Evolutionary conservation across 2,329 filamentous ascomycete genomes (phyloP).

Genomic region (Cladosporium austrohemisphaericum): DNA sequence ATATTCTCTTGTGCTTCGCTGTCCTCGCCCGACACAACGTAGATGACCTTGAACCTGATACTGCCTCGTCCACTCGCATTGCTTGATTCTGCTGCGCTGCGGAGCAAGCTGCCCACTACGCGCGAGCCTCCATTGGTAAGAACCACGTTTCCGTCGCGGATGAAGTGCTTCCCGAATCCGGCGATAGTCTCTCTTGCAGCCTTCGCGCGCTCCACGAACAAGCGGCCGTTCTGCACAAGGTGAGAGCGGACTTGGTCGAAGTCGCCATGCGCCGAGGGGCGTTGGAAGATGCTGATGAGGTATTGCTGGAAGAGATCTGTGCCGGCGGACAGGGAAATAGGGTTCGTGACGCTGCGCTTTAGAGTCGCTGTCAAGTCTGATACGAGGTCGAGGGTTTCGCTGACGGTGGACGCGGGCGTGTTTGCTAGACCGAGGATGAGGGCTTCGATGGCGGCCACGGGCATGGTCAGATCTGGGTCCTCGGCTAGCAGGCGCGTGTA

Average conservation of each 20-base stretch:
- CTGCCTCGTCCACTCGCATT: constrained; percentile 47
- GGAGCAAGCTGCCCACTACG: constrained; percentile 74
- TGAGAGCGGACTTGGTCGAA: constrained; percentile 83
- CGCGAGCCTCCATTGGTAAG: constrained; percentile 85
- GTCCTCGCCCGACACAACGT: constrained; percentile 48
- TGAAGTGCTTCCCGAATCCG: constrained; percentile 70
- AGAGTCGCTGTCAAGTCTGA: constrained; percentile 72
- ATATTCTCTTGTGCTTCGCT: constrained; percentile 70
- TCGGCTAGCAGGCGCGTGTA: constrained; percentile 61
- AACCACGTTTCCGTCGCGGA: constrained; percentile 75
- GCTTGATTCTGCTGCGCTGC: constrained; percentile 65
- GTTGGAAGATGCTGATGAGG: constrained; percentile 69
- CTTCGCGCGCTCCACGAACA: constrained; percentile 85
- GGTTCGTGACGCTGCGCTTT: constrained; percentile 76
- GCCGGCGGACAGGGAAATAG: constrained; percentile 86
- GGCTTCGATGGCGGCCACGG: constrained; percentile 88
- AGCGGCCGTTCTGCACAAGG: constrained; percentile 75
- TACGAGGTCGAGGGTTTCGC: constrained; percentile 86
- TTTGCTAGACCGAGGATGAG: constrained; percentile 81
- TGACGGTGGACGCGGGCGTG: constrained; percentile 78
- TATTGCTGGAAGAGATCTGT: constrained; percentile 96
- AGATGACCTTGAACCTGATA: constrained; percentile 78
- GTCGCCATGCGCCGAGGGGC: constrained; percentile 49
- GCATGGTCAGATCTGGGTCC: constrained; percentile 88
- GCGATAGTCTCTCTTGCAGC: constrained; percentile 81